A percentile compares a stretch with the other conserved stretches of the same genome.
Conservation (phyloP, 345 rosid genomes). For the Eutrema heterophyllum region DNA sequence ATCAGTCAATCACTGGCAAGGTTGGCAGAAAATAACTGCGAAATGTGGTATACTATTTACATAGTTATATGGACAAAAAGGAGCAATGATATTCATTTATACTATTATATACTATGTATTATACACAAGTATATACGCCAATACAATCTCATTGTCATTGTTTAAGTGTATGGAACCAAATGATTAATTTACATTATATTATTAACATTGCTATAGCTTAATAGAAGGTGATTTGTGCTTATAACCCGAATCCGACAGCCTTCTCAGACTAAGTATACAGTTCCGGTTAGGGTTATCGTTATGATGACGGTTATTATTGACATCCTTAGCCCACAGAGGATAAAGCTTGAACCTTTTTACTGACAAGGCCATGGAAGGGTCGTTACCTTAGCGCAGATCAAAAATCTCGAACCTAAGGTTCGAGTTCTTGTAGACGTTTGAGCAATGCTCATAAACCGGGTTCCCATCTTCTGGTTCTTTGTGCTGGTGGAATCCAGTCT, state of each 20-base stretch:
- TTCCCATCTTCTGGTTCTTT: slow-evolving; percentile 66
- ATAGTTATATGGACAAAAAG: neutral
- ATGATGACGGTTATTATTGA: neutral
- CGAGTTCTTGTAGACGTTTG: slow-evolving; percentile 73
- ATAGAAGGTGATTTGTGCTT: neutral
- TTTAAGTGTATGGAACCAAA: neutral
- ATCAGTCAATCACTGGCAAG: neutral
- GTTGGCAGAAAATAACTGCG: neutral
- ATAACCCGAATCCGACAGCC: neutral
- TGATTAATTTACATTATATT: neutral
- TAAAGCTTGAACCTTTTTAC: slow-evolving; percentile 14
- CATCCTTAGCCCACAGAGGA: neutral
- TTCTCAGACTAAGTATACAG: neutral
- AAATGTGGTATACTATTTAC: neutral
- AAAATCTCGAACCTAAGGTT: slow-evolving; percentile 88
- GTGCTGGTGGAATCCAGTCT: slow-evolving; percentile 72
- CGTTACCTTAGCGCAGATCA: slow-evolving; percentile 58
- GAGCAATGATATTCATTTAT: neutral
- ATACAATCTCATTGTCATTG: too few species aligned
- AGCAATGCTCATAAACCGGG: slow-evolving; percentile 65
- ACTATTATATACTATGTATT: neutral
- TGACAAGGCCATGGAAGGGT: neutral
- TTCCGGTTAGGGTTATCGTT: neutral
- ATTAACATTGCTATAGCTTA: neutral
- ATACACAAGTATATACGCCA: too few species aligned